A percentile compares a stretch with the other conserved stretches of the same genome.
Evolutionary conservation across 2,329 filamentous ascomycete species (phyloP).

Genomic region (Magnaporthales sp.): DNA sequence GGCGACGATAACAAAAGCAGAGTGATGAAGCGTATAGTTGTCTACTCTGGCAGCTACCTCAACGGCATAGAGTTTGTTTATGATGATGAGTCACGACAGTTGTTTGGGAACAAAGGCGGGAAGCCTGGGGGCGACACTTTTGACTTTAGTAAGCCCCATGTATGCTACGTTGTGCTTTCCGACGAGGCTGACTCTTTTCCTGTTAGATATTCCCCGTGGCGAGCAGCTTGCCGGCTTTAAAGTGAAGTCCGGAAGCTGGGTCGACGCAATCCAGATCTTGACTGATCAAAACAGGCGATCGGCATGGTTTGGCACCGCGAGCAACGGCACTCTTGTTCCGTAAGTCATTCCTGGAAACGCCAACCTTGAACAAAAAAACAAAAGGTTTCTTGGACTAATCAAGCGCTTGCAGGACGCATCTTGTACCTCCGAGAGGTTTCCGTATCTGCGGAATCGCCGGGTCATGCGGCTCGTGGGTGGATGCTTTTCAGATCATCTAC

Average conservation of each 20-base stretch:
- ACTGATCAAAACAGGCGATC: conserved; percentile 85
- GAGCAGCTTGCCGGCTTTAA: conserved; percentile 85
- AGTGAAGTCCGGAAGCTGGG: conserved; percentile 69
- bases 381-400: conserved; percentile 16
- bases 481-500: conserved; percentile 70
- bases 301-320: conserved; percentile 71
- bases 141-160: conserved; percentile 53
- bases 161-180: background rate
- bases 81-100: conserved; percentile 73
- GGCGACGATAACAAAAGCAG: conserved; percentile 27
- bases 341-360: background rate
- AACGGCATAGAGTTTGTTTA: conserved; percentile 91
- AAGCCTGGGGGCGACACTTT: conserved; percentile 65
- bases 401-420: conserved; percentile 54
- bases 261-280: conserved; percentile 83
- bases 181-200: background rate
- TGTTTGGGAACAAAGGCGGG: conserved; percentile 77
- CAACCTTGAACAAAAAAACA: background rate
- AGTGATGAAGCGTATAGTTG: conserved; percentile 62
- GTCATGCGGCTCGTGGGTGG: conserved; percentile 70
- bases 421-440: conserved; percentile 86
- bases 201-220: conserved; percentile 66
- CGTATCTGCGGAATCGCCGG: conserved; percentile 82
- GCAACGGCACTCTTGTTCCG: conserved; percentile 61
- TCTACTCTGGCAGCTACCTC: conserved; percentile 69